Percentiles rank a stretch among this genome's conserved stretches.
These are phyloP conservation scores for Funneliformis geosporum DNA, from an alignment of 192 early-diverging fungal genomes.

Conservation along the genomic window DNA sequence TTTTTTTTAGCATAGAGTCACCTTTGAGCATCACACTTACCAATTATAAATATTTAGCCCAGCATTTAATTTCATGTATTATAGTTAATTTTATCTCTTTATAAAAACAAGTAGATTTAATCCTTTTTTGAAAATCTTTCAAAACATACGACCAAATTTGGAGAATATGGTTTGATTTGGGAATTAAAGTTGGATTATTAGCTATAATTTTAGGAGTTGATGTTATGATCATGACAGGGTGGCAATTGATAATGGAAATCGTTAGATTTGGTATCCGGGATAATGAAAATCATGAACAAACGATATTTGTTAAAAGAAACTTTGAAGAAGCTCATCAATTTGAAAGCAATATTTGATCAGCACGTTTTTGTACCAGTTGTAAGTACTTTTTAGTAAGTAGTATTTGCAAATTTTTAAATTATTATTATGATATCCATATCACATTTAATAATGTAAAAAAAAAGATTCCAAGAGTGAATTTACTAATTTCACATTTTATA, in stretches of 20 bases:
- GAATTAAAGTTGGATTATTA: slow-evolving; percentile 47
- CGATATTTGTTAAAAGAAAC: slow-evolving; percentile 23
- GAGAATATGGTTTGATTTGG: slow-evolving; percentile 60
- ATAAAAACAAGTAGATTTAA: slow-evolving; percentile 53
- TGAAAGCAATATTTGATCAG: slow-evolving; percentile 31
- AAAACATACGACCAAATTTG: slow-evolving; percentile 49
- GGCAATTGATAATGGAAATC: slow-evolving; percentile 38
- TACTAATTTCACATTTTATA: slow-evolving; percentile 64
- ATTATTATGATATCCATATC: neutral
- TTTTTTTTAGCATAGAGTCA: neutral
- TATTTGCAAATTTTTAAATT: neutral
- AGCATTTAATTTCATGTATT: neutral
- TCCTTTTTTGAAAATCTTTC: slow-evolving; percentile 44
- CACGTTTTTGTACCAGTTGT: slow-evolving; percentile 67
- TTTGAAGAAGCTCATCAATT: slow-evolving; percentile 31
- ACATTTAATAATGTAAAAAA: neutral
- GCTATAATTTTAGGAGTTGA: slow-evolving; percentile 50
- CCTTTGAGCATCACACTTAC: neutral
- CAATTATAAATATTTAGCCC: neutral
- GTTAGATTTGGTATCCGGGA: slow-evolving; percentile 12
- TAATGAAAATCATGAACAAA: no score
- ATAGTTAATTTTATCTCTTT: slow-evolving; percentile 44
- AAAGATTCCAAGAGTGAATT: slow-evolving; percentile 75
- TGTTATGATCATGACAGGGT: slow-evolving; percentile 49
- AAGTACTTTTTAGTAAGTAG: no score